Evolutionary conservation across 768 basidiomycete species (phyloP), one percentile per base, ranked within the genome.

Genomic region (Hebeloma cylindrosporum): DNA sequence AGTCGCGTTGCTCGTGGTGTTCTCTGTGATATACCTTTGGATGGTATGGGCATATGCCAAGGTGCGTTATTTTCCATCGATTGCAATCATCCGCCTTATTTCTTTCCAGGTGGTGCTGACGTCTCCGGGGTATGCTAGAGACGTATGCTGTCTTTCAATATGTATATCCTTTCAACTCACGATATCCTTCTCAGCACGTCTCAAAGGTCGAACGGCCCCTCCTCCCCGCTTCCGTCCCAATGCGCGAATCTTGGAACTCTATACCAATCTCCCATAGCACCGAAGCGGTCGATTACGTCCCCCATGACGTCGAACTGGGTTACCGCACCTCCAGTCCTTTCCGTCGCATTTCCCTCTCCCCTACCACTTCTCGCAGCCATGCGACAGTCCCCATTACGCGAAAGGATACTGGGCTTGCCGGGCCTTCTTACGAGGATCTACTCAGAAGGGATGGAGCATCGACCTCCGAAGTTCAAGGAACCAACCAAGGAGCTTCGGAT

Each of bases 21-120:
- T 83, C 56, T 67, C 65, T 27, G 45, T 87, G 4, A 57, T 94
- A 16, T 78, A 78, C 34, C 50, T 83, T n/a, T 78, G 91, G 77
- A 74, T 81, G 72, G 32, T 83, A 0, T 93, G 91, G 91, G 76
- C 83, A 10, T 95, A 94, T 65, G 43, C 75, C 16, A 80, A 78
- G 75, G 91, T 89, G 43, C 39, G 76, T 61, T 17, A 16, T 25
- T n/a, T 23, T 18, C 33, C 20, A 11, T 43, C 13, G 20, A 22
- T 30, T 38, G 17, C 29, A 20, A 36, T 34, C 25, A 40, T 6
- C 20, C 16, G 18, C 13, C 26, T 22, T n/a, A 46, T 41, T 3
- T 34, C 41, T 35, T 17, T 18, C 2, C 53, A 89, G 87, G 75
- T 83, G 29, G 64, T 86, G 6, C 48, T 78, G 5, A 88, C 83